Conservation (phyloP, 2,329 filamentous ascomycete genomes). For the Colletotrichum sp. region DNA sequence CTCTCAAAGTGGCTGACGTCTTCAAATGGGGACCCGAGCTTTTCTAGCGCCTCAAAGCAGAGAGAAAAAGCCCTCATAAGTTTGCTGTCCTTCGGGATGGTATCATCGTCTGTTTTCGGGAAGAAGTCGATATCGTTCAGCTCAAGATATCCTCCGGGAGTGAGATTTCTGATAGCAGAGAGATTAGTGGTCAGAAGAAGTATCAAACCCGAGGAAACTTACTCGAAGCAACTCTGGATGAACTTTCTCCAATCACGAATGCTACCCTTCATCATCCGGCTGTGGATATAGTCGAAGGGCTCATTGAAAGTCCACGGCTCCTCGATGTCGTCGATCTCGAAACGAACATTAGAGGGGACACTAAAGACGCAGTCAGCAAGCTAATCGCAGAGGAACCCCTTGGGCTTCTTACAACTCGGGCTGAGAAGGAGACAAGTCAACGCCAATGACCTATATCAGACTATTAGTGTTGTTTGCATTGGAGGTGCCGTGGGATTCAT, state of each 20-base stretch:
- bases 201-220: background rate
- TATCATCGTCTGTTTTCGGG: background rate
- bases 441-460: background rate
- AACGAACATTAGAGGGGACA: background rate
- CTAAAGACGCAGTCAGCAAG: background rate
- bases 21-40: background rate
- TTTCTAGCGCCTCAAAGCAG: background rate
- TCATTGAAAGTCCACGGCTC: conserved; percentile 53
- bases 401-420: background rate
- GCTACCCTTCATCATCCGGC: conserved; percentile 54
- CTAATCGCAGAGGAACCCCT: background rate
- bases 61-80: background rate
- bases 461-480: background rate
- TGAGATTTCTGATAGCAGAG: background rate
- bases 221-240: background rate
- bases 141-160: background rate
- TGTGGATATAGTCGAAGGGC: conserved; percentile 61
- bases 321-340: conserved; percentile 54
- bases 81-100: background rate
- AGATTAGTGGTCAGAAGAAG: background rate
- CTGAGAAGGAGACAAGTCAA: background rate
- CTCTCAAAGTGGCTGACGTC: background rate
- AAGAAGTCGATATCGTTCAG: conserved; percentile 23
- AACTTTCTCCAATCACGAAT: conserved; percentile 44
- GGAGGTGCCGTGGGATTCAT: background rate